phyloP scores from a whole-genome alignment of 495 filamentous ascomycete genomes.

The Halenospora varia region DNA sequence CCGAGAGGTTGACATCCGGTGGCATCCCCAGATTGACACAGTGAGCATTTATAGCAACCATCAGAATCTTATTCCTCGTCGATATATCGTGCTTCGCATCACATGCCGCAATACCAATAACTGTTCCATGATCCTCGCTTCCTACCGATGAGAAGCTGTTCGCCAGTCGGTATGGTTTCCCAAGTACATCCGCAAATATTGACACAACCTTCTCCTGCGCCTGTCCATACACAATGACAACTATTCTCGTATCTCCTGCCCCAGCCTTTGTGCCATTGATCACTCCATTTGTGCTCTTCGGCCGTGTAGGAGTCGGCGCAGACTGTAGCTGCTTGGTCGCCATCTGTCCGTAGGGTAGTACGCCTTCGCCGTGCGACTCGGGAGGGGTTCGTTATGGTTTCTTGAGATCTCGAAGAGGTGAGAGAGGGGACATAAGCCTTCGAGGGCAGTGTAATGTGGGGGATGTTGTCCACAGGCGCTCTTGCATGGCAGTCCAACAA shows the following conservation, averaged over 20 bases:
- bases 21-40: slow-evolving; percentile 66
- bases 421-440: not conserved
- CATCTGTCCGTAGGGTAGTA: slow-evolving; percentile 14
- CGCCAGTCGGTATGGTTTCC: slow-evolving; percentile 58
- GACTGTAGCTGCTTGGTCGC: slow-evolving; percentile 27
- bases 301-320: slow-evolving; percentile 22
- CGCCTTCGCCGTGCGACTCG: no score
- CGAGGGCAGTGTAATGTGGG: slow-evolving; percentile 3
- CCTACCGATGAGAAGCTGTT: slow-evolving; percentile 47
- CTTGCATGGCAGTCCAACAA: slow-evolving; percentile 18
- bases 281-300: slow-evolving; percentile 26
- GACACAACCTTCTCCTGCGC: slow-evolving; percentile 63
- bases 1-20: slow-evolving; percentile 57
- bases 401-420: not conserved
- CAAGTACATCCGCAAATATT: slow-evolving; percentile 63
- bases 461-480: slow-evolving; percentile 8
- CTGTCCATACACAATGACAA: slow-evolving; percentile 57
- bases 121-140: slow-evolving; percentile 30
- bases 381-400: slow-evolving; percentile 5
- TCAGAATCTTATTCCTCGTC: slow-evolving; percentile 41
- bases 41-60: slow-evolving; percentile 67
- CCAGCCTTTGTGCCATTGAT: slow-evolving; percentile 27
- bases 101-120: slow-evolving; percentile 53
- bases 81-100: slow-evolving; percentile 50
- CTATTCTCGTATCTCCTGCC: slow-evolving; percentile 41